Conservation (phyloP, 225 moss, liverwort and hornwort species). For the Neckera pumila region DNA sequence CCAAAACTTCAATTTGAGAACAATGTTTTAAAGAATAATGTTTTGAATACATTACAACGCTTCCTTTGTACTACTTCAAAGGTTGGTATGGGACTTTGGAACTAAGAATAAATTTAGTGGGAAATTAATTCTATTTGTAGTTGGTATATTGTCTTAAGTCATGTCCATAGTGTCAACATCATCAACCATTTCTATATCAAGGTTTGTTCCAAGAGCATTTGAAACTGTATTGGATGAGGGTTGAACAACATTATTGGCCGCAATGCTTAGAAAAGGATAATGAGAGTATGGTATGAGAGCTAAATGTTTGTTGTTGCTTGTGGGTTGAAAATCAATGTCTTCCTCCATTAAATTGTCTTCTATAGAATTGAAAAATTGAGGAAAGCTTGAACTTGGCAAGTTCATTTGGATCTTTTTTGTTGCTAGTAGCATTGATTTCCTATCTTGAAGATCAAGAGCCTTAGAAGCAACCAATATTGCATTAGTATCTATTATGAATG, state of each 20-base stretch:
- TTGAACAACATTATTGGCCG: neutral
- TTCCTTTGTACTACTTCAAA: constrained; percentile 11
- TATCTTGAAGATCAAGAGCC: constrained; percentile 37
- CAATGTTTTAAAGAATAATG: constrained; percentile 2
- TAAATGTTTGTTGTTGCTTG: neutral
- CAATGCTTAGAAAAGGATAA: neutral
- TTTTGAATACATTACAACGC: constrained; percentile 13
- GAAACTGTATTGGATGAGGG: neutral
- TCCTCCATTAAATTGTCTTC: constrained; percentile 19
- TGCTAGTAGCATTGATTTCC: neutral
- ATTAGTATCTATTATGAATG: constrained; percentile 38
- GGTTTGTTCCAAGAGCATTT: neutral
- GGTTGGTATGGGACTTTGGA: constrained; percentile 17
- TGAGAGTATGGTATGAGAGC: constrained; percentile 16
- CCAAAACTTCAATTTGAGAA: constrained; percentile 7
- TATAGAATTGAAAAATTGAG: neutral
- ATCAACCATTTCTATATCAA: neutral
- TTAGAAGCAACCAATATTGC: constrained; percentile 54
- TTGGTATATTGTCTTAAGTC: constrained; percentile 2
- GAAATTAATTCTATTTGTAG: neutral
- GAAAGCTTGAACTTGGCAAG: constrained; percentile 23
- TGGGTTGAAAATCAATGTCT: neutral
- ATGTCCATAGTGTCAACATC: constrained; percentile 27
- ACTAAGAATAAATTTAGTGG: neutral
- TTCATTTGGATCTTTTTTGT: constrained; percentile 13